Base-by-base conservation (phyloP, 768 basidiomycete species). In the Termitomyces sp. region DNA sequence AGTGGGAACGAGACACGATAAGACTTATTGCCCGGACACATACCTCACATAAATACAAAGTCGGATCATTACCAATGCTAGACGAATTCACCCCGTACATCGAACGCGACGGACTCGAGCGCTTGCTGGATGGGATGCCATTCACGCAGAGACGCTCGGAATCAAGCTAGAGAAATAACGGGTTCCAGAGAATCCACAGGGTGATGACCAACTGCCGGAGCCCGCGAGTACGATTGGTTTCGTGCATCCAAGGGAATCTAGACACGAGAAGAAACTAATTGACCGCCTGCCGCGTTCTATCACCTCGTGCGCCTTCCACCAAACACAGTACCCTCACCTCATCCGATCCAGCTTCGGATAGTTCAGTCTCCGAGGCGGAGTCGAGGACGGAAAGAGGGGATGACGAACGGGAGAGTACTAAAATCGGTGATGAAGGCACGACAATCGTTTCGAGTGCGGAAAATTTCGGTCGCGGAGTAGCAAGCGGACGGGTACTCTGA, bases 401-500 rank as follows among this genome's bases (percentile, higher is more conserved):
- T 12, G 41, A 28, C 7, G 62, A 61, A 28, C 62, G 52, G 9
- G 62, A 65, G 39, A 53, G 57, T 25, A 65, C 54, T 17, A 59
- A 63, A 25, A 57, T 61, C 4, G 64, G 60, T 3, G 58, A 57
- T 1, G 56, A 53, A 43, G n/a, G 40, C 0, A 48, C 17, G 10
- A 32, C 9, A 11, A 43, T 40, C 37, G 42, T 23, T 35, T 47
- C 11, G 3, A 10, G 21, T 35, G 4, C 6, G 10, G 37, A 23
- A n/a, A n/a, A 8, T 39, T 39, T 28, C 7, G 6, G 37, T 28
- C n/a, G 50, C 11, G 25, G 17, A 19, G 25, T 17, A 14, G 30
- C 21, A 37, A 9, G 32, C 19, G 14, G 21, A 3, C 34, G 25
- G 10, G 17, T 1, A 39, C 16, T 27, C 21, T 16, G 23, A 28